Evolutionary conservation across 805 yeast species (phyloP), one percentile per base, ranked within the genome.

Genomic region (Hanseniaspora opuntiae): DNA sequence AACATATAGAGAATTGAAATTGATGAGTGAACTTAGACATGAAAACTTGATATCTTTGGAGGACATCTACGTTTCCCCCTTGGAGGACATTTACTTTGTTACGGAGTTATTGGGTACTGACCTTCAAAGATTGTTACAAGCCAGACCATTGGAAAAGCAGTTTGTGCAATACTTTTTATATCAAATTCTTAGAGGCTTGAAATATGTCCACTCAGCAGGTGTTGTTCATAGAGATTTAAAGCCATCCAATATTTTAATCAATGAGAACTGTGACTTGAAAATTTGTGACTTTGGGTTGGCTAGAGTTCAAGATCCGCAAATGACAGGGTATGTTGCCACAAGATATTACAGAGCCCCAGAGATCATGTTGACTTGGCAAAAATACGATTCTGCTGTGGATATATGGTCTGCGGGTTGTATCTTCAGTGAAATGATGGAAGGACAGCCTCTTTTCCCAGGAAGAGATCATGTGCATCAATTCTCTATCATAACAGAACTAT

Each of bases 331-430:
- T 66, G 98, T 90, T 17, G 84, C 95, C 5, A 90, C 98, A 4
- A 71, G 98, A 63, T 90, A 88, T 72, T 90, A 90, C 69, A 78
- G 98, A 58, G 98, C 97, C 0, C 98, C 98, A 1, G 98, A 90
- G 67, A 90, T 90, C 68, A 90, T 90, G 98, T 76, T 90, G 58
- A 88, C 97, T 28, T 90, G 97, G 97, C 98, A 90, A 67, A 87
- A 90, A 65, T 90, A 90, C 69, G 96, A 89, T 63, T 82, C 86
- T 9, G 97, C 89, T 69, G 97, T 90, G 38, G 98, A 90, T 68
- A 86, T 90, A 61, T 90, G 98, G 98, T 84, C 95, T 22, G 95
- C 94, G 11, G 98, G 96, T 22, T 90, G 98, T 71, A 89, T 90
- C 55, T 85, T 90, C 63, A 93, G 97, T 9, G 98, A 90, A 67